Percentiles rank a stretch among this genome's conserved stretches.
These are phyloP conservation scores for Talaromyces pinophilus DNA, from an alignment of 2,329 filamentous ascomycete genomes.

Conservation along the genomic window DNA sequence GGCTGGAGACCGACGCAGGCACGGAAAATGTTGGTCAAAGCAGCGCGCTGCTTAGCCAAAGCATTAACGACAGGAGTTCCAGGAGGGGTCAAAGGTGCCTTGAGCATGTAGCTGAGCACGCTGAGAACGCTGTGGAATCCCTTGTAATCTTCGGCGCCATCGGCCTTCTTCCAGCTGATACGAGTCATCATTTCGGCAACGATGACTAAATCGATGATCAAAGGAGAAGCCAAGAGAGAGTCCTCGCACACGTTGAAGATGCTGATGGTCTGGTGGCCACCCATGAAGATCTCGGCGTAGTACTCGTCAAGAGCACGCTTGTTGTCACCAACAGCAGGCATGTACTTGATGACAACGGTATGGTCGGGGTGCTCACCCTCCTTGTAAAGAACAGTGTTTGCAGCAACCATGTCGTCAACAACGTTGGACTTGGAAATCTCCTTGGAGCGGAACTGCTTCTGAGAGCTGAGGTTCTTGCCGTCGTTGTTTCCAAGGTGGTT, in stretches of 20 bases:
- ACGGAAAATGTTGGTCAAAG: constrained; percentile 97
- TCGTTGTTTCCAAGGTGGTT: constrained; percentile 99
- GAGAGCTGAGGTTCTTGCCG: constrained; percentile 96
- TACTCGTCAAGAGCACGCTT: constrained; percentile 99
- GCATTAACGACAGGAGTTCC: constrained; percentile 96
- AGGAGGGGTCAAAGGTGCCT: constrained; percentile 87
- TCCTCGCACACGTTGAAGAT: constrained; percentile 99
- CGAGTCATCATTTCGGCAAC: constrained; percentile 98
- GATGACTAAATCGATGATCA: constrained; percentile 95
- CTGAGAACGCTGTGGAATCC: constrained; percentile 96
- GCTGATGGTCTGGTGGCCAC: constrained; percentile 96
- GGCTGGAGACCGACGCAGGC: constrained; percentile 95
- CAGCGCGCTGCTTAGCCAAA: constrained; percentile 91
- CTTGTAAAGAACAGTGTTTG: constrained; percentile 87
- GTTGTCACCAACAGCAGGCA: constrained; percentile 98
- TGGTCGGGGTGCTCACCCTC: constrained; percentile 94
- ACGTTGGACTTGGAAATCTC: constrained; percentile 99
- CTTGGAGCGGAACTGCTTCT: constrained; percentile 98
- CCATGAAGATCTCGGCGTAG: constrained; percentile 98
- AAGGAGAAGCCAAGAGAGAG: constrained; percentile 87
- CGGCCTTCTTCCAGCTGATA: constrained; percentile 84
- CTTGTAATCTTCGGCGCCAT: constrained; percentile 70
- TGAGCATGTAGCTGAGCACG: constrained; percentile 98
- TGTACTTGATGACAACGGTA: constrained; percentile 99
- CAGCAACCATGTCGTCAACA: constrained; percentile 98